Conservation (phyloP, 345 rosid species). For the Dipteronia sinensis region DNA sequence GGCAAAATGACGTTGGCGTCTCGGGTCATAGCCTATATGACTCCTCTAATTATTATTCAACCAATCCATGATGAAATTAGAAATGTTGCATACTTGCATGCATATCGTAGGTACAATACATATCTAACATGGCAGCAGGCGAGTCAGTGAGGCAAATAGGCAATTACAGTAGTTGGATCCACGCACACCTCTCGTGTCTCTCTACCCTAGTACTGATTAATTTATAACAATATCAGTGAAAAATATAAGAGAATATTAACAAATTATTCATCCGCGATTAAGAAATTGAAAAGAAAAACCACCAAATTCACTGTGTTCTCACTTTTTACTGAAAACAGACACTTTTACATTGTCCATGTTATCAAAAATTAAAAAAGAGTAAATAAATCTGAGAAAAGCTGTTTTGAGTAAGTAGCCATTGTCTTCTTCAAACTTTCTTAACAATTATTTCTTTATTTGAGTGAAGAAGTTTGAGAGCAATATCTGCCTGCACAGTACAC, state of each 20-base stretch:
- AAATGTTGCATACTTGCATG: no score
- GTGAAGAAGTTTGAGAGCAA: neutral
- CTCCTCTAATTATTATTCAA: no score
- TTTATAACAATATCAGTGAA: no score
- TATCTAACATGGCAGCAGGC: no score
- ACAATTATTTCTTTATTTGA: neutral
- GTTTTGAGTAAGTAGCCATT: slow-evolving; percentile 1
- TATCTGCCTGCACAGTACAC: neutral
- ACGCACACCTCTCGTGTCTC: neutral
- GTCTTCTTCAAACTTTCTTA: slow-evolving; percentile 3
- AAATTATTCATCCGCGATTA: neutral
- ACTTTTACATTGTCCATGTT: slow-evolving; percentile 4
- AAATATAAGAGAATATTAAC: neutral
- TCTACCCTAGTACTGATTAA: neutral
- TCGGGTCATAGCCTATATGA: no score
- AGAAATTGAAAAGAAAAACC: neutral
- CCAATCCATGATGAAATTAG: no score
- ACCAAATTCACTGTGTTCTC: neutral
- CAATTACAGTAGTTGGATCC: neutral
- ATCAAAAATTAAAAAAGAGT: neutral
- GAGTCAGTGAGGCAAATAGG: neutral
- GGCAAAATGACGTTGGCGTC: no score
- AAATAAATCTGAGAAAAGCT: slow-evolving; percentile 6
- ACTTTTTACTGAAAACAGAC: no score
- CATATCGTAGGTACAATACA: no score